These are phyloP conservation scores for Comarum palustre DNA, from an alignment of 306 rosid species.

Conservation along the genomic window DNA sequence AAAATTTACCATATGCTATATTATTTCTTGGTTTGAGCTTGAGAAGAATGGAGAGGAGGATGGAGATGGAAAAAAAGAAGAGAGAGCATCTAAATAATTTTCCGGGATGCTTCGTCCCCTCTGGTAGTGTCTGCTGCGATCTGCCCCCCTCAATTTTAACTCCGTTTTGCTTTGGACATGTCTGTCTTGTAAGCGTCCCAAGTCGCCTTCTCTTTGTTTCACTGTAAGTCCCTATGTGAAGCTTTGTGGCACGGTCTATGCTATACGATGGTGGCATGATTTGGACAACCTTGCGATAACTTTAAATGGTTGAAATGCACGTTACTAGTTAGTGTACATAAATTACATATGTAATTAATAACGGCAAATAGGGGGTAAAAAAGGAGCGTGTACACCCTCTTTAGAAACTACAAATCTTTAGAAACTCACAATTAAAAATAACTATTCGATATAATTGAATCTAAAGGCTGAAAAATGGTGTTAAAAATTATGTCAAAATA, in stretches of 20 bases:
- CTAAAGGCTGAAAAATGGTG: no score
- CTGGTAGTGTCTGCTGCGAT: not conserved
- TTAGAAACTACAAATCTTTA: no score
- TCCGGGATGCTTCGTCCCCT: constrained; percentile 17
- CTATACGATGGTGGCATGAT: not conserved
- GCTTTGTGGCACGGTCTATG: not conserved
- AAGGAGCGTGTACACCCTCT: no score
- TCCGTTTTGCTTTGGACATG: not conserved
- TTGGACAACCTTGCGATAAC: not conserved
- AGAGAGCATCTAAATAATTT: constrained; percentile 3
- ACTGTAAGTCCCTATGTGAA: not conserved
- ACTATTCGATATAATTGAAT: no score
- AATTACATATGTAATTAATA: no score
- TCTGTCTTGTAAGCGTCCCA: constrained; percentile 12
- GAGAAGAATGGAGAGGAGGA: not conserved
- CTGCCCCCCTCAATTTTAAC: constrained; percentile 15
- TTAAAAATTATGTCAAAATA: no score
- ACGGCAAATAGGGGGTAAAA: no score
- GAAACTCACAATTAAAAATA: no score
- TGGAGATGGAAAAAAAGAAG: not conserved
- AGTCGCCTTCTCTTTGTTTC: not conserved
- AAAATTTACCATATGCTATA: not conserved
- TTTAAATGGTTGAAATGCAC: no score
- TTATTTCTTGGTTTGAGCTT: not conserved
- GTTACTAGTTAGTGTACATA: no score